Percentiles rank a stretch among this genome's conserved stretches.
Conservation (phyloP, 2,329 filamentous ascomycete species). For the Penicillium sp. region DNA sequence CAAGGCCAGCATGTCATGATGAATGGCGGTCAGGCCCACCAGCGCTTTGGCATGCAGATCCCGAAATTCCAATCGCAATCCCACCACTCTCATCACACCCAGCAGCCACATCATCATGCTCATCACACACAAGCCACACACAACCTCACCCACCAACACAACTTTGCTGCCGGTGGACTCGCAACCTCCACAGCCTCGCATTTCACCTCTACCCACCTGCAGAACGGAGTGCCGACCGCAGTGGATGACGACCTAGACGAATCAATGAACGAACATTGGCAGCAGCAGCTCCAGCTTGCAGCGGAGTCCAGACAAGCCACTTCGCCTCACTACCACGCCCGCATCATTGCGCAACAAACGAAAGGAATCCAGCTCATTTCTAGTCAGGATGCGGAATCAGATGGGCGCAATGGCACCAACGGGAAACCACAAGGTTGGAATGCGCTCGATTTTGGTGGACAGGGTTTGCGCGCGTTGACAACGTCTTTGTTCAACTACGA, state of each 20-base stretch:
- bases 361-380: slow-evolving; percentile 49
- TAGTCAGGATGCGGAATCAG: slow-evolving; percentile 51
- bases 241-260: slow-evolving; percentile 60
- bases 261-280: slow-evolving; percentile 74
- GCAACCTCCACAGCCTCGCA: slow-evolving; percentile 54
- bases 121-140: slow-evolving; percentile 47
- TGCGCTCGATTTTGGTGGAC: slow-evolving; percentile 92
- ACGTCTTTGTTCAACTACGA: slow-evolving; percentile 79
- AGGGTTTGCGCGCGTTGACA: slow-evolving; percentile 82
- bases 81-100: slow-evolving; percentile 47
- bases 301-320: slow-evolving; percentile 71
- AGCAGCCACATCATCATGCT: slow-evolving; percentile 46
- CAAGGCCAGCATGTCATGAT: slow-evolving; percentile 53
- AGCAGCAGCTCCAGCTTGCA: slow-evolving; percentile 78
- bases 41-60: slow-evolving; percentile 52
- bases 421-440: slow-evolving; percentile 79
- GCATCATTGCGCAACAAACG: slow-evolving; percentile 48
- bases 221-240: slow-evolving; percentile 59
- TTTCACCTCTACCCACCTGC: slow-evolving; percentile 59
- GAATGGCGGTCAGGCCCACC: slow-evolving; percentile 51
- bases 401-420: slow-evolving; percentile 66
- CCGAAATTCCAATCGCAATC: slow-evolving; percentile 50
- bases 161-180: slow-evolving; percentile 50
- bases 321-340: slow-evolving; percentile 69
- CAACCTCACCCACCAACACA: slow-evolving; percentile 51